Base-by-base conservation (phyloP, 2,329 filamentous ascomycete species). In the Phyllosticta paracitricarpa region DNA sequence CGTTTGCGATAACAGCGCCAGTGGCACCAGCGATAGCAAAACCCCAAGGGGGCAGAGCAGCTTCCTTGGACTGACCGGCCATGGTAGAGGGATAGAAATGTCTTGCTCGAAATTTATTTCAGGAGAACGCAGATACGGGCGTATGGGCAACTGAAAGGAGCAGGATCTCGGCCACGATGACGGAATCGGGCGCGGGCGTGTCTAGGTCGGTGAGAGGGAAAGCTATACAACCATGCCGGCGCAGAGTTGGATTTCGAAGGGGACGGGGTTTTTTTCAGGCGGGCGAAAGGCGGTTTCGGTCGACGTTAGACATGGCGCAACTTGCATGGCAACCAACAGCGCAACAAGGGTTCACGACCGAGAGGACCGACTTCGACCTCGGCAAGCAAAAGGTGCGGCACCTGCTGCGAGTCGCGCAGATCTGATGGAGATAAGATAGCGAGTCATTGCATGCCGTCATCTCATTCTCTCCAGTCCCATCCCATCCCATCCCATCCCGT, bases 1-100 rank as follows among this genome's bases (percentile, higher is more conserved):
- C 89, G 79, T 99, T 99, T 62, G 94, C 94, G 63, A 99, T 81
- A 48, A 97, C 91, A 55, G 94, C 94, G 64, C 94, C 94, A 22
- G 90, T 89, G 58, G 94, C 91, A 69, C 94, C 94, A 65, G 94
- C 93, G 66, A 96, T 85, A 60, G 94, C 94, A 71, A 88, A 87
- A 60, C 92, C 93, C 93, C 93, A 97, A 60, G 94, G 89, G 52
- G 94, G 91, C 63, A 97, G 84, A 66, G 80, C 79, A 59, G 80
- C 80, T 65, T 85, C 81, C 75, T 91, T 93, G 51, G 82, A 83
- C 71, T 81, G 79, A 62, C 76, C 78, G 61, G 79, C 73, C 82
- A 84, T 84, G 51, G 59, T 63, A 7, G n/a, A 25, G 33, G 33
- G 33, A 25, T 25, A n/a, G 30, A 9, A 8, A 24, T 54, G 17